phyloP scores from a whole-genome alignment of 1,139 yeast species.

The Geotrichum klebahnii region DNA sequence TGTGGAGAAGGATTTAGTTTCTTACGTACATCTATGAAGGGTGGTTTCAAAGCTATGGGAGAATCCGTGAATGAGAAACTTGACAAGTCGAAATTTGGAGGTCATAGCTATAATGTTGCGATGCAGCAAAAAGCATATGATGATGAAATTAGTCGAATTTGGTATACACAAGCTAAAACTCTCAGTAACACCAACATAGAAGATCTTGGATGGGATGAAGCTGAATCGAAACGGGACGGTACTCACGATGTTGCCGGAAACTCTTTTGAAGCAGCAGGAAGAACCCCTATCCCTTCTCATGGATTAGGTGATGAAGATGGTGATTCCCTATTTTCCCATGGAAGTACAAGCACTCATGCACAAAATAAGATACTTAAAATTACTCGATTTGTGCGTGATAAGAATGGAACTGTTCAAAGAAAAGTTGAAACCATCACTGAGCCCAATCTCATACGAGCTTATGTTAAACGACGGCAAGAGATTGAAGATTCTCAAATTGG shows the following conservation, averaged over 20 bases:
- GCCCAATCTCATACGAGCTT: conserved; percentile 82
- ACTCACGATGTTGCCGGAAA: conserved; percentile 3
- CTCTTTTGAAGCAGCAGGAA: conserved; percentile 1
- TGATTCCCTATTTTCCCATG: conserved; percentile 37
- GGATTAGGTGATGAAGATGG: conserved; percentile 41
- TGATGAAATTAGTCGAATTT: conserved; percentile 80
- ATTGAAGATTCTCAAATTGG: conserved; percentile 67
- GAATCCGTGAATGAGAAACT: conserved; percentile 44
- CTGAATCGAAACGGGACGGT: conserved; percentile 35
- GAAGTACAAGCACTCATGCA: conserved; percentile 26
- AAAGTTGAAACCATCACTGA: conserved; percentile 74
- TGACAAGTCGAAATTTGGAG: conserved; percentile 48
- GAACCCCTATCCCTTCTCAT: conserved; percentile 19
- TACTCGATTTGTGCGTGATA: conserved; percentile 75
- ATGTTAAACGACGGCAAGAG: conserved; percentile 71
- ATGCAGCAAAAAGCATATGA: conserved; percentile 90
- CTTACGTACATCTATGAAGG: conserved; percentile 88
- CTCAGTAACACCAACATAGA: conserved; percentile 45
- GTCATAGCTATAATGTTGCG: conserved; percentile 74
- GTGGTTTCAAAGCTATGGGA: conserved; percentile 73
- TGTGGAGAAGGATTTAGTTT: conserved; percentile 89
- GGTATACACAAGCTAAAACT: conserved; percentile 80
- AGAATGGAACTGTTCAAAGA: conserved; percentile 82
- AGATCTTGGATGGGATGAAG: conserved; percentile 37
- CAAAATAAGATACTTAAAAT: conserved; percentile 58